Percentiles rank a stretch among this genome's conserved stretches.
Evolutionary conservation across 108 stramenopile species (phyloP).

Genomic region (Pinguiococcus pyrenoidosus): DNA sequence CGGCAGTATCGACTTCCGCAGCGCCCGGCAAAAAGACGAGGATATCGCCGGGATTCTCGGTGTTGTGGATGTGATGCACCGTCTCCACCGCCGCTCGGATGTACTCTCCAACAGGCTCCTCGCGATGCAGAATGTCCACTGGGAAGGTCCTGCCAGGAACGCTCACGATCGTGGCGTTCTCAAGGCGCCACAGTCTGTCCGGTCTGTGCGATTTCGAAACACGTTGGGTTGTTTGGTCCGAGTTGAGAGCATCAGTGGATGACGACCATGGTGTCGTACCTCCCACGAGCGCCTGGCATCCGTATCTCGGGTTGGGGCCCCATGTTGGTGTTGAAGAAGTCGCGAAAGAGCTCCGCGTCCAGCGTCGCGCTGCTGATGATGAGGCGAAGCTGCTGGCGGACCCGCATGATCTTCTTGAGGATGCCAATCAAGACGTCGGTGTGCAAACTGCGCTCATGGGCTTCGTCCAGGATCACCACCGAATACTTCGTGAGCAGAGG

Average conservation of each 20-base stretch:
- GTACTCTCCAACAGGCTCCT: conserved; percentile 50
- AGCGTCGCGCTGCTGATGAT: conserved; percentile 34
- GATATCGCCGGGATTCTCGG: conserved; percentile 50
- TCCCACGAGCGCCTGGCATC: too few species aligned
- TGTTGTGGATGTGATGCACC: conserved; percentile 50
- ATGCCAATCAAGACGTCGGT: conserved; percentile 77
- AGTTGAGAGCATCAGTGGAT: too few species aligned
- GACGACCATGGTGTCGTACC: too few species aligned
- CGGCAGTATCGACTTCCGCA: conserved; percentile 71
- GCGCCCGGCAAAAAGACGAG: conserved; percentile 82
- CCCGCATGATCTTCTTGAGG: conserved; percentile 47
- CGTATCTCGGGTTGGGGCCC: background rate
- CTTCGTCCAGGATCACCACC: conserved; percentile 89
- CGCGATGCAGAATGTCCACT: conserved; percentile 68
- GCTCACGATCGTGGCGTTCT: too few species aligned
- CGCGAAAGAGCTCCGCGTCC: conserved; percentile 31
- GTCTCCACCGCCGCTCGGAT: conserved; percentile 54
- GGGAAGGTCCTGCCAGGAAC: conserved; percentile 61
- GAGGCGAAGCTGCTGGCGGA: conserved; percentile 43
- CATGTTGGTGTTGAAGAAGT: conserved; percentile 32
- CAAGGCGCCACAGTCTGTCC: too few species aligned
- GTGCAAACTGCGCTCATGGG: conserved; percentile 77
- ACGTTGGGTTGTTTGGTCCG: background rate
- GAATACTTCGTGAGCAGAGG: conserved; percentile 75
- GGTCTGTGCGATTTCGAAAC: background rate